phyloP scores from a whole-genome alignment of 2,329 filamentous ascomycete species.

The Penicillium polonicum region DNA sequence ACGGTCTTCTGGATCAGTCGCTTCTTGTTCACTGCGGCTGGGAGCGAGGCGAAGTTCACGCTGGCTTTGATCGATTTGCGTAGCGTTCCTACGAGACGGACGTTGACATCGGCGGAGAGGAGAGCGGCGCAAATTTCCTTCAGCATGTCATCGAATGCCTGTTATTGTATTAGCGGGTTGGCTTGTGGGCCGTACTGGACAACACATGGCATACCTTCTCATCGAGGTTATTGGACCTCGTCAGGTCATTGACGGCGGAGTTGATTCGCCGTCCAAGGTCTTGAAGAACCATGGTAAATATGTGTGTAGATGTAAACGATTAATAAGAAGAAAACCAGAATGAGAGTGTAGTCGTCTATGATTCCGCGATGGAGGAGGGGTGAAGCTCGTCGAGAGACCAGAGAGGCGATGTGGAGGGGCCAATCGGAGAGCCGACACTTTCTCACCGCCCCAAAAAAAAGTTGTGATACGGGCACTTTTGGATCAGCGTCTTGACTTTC shows the following conservation, averaged over 20 bases:
- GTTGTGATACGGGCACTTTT: conserved; percentile 18
- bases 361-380: conserved; percentile 19
- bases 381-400: conserved; percentile 22
- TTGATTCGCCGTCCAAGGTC: conserved; percentile 98
- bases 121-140: conserved; percentile 97
- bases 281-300: conserved; percentile 83
- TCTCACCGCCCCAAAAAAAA: conserved; percentile 36
- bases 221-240: conserved; percentile 86
- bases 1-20: conserved; percentile 96
- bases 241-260: conserved; percentile 89
- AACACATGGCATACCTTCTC: conserved; percentile 68
- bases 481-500: conserved; percentile 3
- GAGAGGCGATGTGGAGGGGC: conserved; percentile 32
- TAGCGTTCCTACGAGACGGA: conserved; percentile 84
- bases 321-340: not conserved
- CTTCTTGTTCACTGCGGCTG: conserved; percentile 94
- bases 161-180: conserved; percentile 11
- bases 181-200: conserved; percentile 1
- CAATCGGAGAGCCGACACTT: conserved; percentile 33
- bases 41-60: conserved; percentile 93
- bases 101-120: conserved; percentile 95
- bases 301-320: conserved; percentile 8
- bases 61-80: conserved; percentile 87
- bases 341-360: conserved; percentile 2
- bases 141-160: conserved; percentile 97